Evolutionary conservation across 2,329 filamentous ascomycete genomes (phyloP), one percentile per base, ranked within the genome.

Genomic region (Exophiala spinifera): DNA sequence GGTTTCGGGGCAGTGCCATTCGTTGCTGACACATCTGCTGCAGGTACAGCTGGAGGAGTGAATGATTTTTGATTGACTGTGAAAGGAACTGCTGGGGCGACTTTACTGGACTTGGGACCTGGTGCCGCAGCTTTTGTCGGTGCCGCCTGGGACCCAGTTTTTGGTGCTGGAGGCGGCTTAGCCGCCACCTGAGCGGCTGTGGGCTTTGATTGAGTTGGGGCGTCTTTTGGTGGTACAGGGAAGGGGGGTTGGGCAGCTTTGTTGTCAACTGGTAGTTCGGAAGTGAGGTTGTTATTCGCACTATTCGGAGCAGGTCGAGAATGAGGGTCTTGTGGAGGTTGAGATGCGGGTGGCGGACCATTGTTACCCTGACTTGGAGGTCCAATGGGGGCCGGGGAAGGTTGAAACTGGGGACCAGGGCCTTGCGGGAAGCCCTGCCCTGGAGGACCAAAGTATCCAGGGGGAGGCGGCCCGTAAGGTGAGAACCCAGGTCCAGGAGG

Each of bases 341-440:
- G 63, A 28, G 66, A 65, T 23, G 67, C 68, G 61, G 68, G 70
- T 51, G 60, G 64, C 17, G 57, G 59, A 47, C 47, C 64, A 33
- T 65, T 67, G 57, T 70, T 72, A 37, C 72, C 67, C 46, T 71
- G 70, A 34, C 78, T 77, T 39, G 81, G 79, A 57, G 80, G 79
- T 31, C 80, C 83, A 57, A 80, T 78, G 19, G 80, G 80, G 67
- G 80, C 75, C 52, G 66, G 70, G 71, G 67, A 79, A 23, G 81
- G 81, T 33, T 61, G 62, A 48, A 62, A 58, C 19, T 81, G 83
- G 56, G 84, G 85, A 66, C 86, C 88, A 13, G 83, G 85, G 25
- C 72, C 77, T 59, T 81, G 84, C 31, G 85, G 86, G 63, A 90
- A 94, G 21, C 85, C 86, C 71, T 89, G 88, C 5, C 86, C 86